These are phyloP conservation scores for Mortierella alpina DNA, from an alignment of 192 early-diverging fungal genomes.

Conservation along the genomic window DNA sequence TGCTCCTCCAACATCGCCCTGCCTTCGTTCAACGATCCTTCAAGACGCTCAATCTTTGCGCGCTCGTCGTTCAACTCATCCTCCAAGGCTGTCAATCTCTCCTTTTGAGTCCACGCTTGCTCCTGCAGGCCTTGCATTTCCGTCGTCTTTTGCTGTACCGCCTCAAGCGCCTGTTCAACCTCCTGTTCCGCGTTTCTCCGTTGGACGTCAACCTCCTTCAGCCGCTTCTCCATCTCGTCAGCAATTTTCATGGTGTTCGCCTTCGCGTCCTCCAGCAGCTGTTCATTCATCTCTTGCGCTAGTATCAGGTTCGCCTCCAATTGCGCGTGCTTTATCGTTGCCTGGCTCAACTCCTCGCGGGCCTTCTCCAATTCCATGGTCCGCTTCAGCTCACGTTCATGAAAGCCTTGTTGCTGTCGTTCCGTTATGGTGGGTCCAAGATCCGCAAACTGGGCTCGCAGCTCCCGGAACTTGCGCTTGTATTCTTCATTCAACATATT, in stretches of 20 bases:
- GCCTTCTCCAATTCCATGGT: conserved; percentile 43
- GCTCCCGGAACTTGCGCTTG: conserved; percentile 47
- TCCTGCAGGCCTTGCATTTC: conserved; percentile 31
- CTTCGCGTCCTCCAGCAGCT: conserved; percentile 36
- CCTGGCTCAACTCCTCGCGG: conserved; percentile 20
- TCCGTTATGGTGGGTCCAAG: conserved; percentile 32
- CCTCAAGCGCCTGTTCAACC: conserved; percentile 32
- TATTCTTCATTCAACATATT: conserved; percentile 38
- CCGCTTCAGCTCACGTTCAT: conserved; percentile 41
- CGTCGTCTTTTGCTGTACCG: conserved; percentile 33
- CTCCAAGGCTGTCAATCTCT: conserved; percentile 22
- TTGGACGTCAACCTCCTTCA: conserved; percentile 42
- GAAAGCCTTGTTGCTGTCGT: conserved; percentile 47
- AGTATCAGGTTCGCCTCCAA: conserved; percentile 32
- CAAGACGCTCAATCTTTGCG: conserved; percentile 24
- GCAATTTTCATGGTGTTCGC: conserved; percentile 38
- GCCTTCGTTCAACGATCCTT: conserved; percentile 13
- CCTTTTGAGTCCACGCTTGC: conserved; percentile 16
- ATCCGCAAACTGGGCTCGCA: conserved; percentile 37
- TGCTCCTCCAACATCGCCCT: conserved; percentile 31
- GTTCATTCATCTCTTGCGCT: conserved; percentile 47
- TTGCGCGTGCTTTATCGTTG: conserved; percentile 16
- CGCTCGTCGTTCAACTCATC: conserved; percentile 34
- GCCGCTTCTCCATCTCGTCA: conserved; percentile 41
- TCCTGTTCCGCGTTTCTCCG: conserved; percentile 36